A percentile compares a stretch with the other conserved stretches of the same genome.
These are phyloP conservation scores for Clitopilus hobsonii DNA, from an alignment of 768 basidiomycete genomes.

Conservation along the genomic window DNA sequence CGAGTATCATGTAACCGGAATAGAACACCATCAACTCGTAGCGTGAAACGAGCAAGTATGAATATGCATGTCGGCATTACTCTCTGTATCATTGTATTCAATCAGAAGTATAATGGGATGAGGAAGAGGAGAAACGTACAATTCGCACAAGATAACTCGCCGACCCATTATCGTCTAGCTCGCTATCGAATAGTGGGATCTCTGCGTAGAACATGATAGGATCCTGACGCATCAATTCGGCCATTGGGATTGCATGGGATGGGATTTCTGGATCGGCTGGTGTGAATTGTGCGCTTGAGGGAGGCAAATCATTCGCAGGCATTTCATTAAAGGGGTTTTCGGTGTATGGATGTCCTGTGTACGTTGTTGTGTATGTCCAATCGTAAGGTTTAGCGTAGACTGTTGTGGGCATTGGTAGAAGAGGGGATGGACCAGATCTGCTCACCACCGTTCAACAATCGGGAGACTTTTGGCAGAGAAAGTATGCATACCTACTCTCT, in stretches of 20 bases:
- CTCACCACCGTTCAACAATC: no score
- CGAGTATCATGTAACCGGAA: slow-evolving; percentile 89
- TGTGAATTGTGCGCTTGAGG: slow-evolving; percentile 32
- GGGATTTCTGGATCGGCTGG: slow-evolving; percentile 53
- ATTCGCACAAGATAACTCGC: slow-evolving; percentile 82
- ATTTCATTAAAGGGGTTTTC: slow-evolving; percentile 14
- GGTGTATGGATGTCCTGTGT: slow-evolving; percentile 54
- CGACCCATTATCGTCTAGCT: slow-evolving; percentile 94
- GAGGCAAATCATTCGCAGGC: not conserved
- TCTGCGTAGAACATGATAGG: slow-evolving; percentile 99
- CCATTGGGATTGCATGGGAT: slow-evolving; percentile 71
- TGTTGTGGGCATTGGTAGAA: slow-evolving; percentile 63
- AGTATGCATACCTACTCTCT: slow-evolving; percentile 64
- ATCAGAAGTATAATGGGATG: not conserved
- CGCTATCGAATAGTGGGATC: slow-evolving; percentile 91
- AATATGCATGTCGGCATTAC: slow-evolving; percentile 97
- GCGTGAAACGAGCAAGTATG: slow-evolving; percentile 84
- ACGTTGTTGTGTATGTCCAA: slow-evolving; percentile 96
- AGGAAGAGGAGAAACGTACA: slow-evolving; percentile 45
- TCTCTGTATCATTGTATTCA: slow-evolving; percentile 45
- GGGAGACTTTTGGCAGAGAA: not conserved
- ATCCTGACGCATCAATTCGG: slow-evolving; percentile 82
- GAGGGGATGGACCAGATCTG: slow-evolving; percentile 66
- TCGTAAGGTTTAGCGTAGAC: slow-evolving; percentile 85
- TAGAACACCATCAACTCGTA: slow-evolving; percentile 92